Base-by-base conservation (phyloP, 495 filamentous ascomycete species). In the Podospora comata region DNA sequence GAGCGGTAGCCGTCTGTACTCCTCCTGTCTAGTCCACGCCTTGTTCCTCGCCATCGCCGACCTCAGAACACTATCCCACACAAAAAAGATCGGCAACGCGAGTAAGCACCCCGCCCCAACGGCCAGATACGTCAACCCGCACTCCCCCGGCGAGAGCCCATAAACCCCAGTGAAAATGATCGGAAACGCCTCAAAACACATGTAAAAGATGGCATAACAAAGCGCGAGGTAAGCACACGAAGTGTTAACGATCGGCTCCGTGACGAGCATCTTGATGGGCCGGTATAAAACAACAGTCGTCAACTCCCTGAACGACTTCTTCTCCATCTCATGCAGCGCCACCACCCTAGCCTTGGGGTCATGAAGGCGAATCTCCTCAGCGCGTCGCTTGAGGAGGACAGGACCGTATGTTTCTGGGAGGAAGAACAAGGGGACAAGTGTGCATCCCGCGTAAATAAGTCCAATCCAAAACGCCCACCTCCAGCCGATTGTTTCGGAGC, bases 181-280 rank as follows among this genome's bases (percentile, higher is more conserved):
- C 0, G 88, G 88, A 72, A 85, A 91, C 4, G 86, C 84, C 64
- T 90, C 85, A 69, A 92, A 91, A 68, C 84, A 90, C 72, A 92
- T 86, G 75, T 91, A 92, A 69, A 94, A 93, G 39, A 93, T 89
- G 6, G 85, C 86, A 74, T 92, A 93, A 16, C 87, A 83, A 3
- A 91, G 77, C 0, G 88, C 83, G 2, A 92, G 82, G 76, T 91
- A 93, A 11, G 92, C 76, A 53, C 88, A 91, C 0, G 82, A 86
- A 44, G 89, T 84, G 27, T 86, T 82, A 20, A 93, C 79, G 55
- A 82, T 78, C 26, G 77, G 77, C 70, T 83, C 80, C 20, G 74
- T 73, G n/a, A 79, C 32, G 34, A 81, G 75, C 80, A 82, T 82
- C 62, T 79, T 76, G 15, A 83, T 70, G 3, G 80, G 79, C 5